Evolutionary conservation across 495 filamentous ascomycete species (phyloP).

Genomic region (Penicillium verhagenii): DNA sequence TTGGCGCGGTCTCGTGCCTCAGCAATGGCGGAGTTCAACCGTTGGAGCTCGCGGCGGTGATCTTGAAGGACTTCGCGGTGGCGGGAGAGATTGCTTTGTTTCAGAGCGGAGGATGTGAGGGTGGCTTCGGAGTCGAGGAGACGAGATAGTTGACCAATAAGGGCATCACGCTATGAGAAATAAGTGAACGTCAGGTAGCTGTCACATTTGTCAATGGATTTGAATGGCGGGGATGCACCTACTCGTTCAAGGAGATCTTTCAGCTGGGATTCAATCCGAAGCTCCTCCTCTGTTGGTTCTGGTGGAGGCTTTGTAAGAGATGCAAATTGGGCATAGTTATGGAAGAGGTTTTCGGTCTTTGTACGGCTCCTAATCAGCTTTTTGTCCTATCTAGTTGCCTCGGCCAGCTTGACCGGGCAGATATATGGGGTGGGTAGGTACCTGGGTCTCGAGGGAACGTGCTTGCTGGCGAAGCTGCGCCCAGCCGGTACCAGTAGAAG

Average conservation of each 20-base stretch:
- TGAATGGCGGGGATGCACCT: conserved; percentile 16
- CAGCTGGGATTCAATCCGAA: conserved; percentile 72
- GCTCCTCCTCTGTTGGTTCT: conserved; percentile 84
- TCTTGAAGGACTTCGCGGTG: conserved; percentile 87
- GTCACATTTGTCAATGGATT: neutral
- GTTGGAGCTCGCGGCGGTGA: conserved; percentile 78
- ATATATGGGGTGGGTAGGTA: conserved; percentile 46
- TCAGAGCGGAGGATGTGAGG: conserved; percentile 83
- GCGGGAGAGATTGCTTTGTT: conserved; percentile 89
- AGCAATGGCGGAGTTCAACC: conserved; percentile 64
- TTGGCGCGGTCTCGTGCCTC: conserved; percentile 83
- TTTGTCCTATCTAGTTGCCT: neutral
- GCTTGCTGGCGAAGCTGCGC: conserved; percentile 94
- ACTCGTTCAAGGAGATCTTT: conserved; percentile 72
- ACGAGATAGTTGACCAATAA: conserved; percentile 79
- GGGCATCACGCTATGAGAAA: conserved; percentile 65
- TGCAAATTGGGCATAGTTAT: conserved; percentile 95
- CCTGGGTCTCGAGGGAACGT: conserved; percentile 87
- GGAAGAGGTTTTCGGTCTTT: conserved; percentile 90
- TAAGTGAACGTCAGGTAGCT: neutral
- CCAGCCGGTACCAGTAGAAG: conserved; percentile 82
- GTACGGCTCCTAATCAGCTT: conserved; percentile 6
- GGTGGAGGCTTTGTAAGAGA: conserved; percentile 72
- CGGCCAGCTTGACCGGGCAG: conserved; percentile 1
- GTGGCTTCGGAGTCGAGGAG: conserved; percentile 93